Conservation (phyloP, 345 rosid genomes). For the Populus simonii region DNA sequence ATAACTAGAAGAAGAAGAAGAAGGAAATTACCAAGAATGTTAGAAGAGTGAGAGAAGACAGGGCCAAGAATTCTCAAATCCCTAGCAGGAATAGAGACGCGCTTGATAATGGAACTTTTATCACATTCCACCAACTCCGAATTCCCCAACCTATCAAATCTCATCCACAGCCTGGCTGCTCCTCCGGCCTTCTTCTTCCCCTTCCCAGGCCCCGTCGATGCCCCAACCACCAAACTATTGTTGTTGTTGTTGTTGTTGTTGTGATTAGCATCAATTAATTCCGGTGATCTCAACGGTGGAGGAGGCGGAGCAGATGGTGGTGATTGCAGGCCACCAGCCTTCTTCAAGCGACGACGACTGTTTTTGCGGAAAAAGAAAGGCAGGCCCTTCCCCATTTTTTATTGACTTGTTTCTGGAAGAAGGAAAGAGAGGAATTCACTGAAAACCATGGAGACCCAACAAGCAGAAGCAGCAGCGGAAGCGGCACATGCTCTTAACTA, state of each 20-base stretch:
- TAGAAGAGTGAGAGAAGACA: constrained; percentile 82
- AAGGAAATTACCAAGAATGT: constrained; percentile 53
- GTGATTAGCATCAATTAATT: not conserved
- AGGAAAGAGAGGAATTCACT: no score
- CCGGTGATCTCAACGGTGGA: constrained; percentile 17
- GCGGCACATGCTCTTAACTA: no score
- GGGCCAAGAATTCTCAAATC: constrained; percentile 95
- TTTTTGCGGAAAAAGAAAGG: constrained; percentile 1
- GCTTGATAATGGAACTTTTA: constrained; percentile 67
- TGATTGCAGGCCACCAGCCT: not conserved
- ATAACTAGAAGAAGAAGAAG: no score
- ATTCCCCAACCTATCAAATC: constrained; percentile 68
- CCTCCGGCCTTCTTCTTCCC: constrained; percentile 89
- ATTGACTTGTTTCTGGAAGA: no score
- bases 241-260: not conserved
- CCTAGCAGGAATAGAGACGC: constrained; percentile 78
- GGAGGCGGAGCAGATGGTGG: constrained; percentile 7
- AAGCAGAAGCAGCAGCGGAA: no score
- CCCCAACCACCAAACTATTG: not conserved
- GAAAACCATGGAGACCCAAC: no score
- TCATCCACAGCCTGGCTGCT: constrained; percentile 86
- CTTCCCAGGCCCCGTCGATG: constrained; percentile 36
- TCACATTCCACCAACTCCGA: constrained; percentile 84
- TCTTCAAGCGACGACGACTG: constrained; percentile 16
- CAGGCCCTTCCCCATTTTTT: constrained; percentile 16